Evolutionary conservation across 2,329 filamentous ascomycete genomes (phyloP), one percentile per base, ranked within the genome.

Genomic region (Pestalotiopsis sp.): DNA sequence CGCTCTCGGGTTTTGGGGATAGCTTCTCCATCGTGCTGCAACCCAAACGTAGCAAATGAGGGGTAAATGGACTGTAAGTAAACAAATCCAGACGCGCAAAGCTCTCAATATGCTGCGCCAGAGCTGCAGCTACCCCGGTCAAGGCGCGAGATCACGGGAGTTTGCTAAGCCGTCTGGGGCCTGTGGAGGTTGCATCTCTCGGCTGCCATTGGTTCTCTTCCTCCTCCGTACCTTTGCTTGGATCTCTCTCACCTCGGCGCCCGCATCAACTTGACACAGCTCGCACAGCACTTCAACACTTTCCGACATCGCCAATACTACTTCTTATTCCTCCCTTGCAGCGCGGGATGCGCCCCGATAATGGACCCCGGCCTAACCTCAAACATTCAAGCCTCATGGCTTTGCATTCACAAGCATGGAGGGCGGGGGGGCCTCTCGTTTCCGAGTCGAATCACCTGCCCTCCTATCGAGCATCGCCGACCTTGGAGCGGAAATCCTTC

Each of bases 81-180:
- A 63, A 63, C 60, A 63, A 48, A 48, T 39, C 24, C 14, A 35
- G 26, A 63, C 60, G 60, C 60, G 60, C 39, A 39, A 30, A 63
- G 39, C 60, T 48, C 22, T 63, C 38, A 63, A 63, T 39, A 63
- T 35, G 20, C 13, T 38, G 40, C 60, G 11, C 11, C 38, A 40
- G n/a, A 22, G 24, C 60, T 48, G 60, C 40, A 63, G 60, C 60
- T 63, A 63, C 24, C 60, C 60, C 20, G 22, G 60, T 52, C 60
- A 24, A 44, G 20, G 22, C 60, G 60, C 60, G 60, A 63, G 60
- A 63, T 63, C 60, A 63, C 60, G 60, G 60, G 60, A 63, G 35
- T 22, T 20, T 24, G 60, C 60, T 63, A 63, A 63, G 60, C 60
- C 60, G 13, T 44, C 13, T 13, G 44, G 60, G 60, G 39, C 60